A percentile compares a stretch with the other conserved stretches of the same genome.
Evolutionary conservation across 2,329 filamentous ascomycete genomes (phyloP).

Genomic region (Nemania diffusa): DNA sequence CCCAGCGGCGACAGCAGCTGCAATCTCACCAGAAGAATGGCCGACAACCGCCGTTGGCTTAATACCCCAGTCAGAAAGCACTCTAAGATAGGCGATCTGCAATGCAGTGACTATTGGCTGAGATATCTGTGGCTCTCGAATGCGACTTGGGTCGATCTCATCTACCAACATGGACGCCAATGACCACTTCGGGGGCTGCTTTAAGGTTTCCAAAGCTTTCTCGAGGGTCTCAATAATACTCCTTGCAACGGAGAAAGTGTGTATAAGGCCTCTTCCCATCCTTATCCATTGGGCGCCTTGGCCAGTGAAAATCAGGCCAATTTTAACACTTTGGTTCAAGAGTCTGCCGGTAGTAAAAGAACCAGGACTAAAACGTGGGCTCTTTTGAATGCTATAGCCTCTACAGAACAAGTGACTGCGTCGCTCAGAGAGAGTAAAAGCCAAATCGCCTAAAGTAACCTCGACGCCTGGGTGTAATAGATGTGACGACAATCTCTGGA

Average conservation of each 20-base stretch:
- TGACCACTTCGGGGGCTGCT: constrained; percentile 36
- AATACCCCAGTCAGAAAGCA: constrained; percentile 44
- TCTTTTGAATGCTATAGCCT: constrained; percentile 4
- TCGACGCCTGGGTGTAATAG: constrained; percentile 4
- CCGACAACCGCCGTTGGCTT: constrained; percentile 42
- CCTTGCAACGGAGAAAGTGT: constrained; percentile 20
- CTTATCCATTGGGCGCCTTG: constrained; percentile 36
- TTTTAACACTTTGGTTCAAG: background rate
- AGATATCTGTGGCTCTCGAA: constrained; percentile 44
- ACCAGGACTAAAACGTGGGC: background rate
- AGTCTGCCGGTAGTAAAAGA: background rate
- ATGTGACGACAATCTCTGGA: constrained; percentile 8
- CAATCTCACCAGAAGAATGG: constrained; percentile 50
- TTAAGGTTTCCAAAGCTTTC: constrained; percentile 24
- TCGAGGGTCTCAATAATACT: constrained; percentile 34
- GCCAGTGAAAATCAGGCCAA: constrained; percentile 20
- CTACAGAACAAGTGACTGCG: constrained; percentile 12
- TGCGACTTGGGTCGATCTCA: constrained; percentile 36
- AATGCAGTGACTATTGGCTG: constrained; percentile 53
- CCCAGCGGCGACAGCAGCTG: constrained; percentile 46
- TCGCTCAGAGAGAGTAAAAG: constrained; percentile 24
- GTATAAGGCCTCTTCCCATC: constrained; percentile 29
- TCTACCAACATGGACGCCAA: too few species aligned
- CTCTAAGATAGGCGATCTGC: constrained; percentile 50
- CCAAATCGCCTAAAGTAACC: constrained; percentile 10